Evolutionary conservation across 352 stramenopile genomes (phyloP).

Genomic region (Phytophthora sojae): DNA sequence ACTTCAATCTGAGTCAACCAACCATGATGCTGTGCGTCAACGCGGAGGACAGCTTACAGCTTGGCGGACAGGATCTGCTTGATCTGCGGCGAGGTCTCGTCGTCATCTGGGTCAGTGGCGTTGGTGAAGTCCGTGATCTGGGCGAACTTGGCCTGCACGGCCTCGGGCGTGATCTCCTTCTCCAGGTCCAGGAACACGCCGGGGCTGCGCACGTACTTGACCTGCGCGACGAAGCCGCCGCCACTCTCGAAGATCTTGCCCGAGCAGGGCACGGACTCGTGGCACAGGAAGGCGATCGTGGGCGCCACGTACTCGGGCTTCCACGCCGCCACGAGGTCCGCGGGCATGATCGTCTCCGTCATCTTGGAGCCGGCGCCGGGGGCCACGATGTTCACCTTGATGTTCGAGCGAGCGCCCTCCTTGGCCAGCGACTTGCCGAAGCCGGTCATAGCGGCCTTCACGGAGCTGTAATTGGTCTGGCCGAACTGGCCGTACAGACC

Average conservation of each 20-base stretch:
- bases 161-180: slow-evolving; percentile 78
- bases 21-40: neutral
- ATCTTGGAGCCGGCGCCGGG: slow-evolving; percentile 89
- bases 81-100: slow-evolving; percentile 80
- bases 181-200: slow-evolving; percentile 77
- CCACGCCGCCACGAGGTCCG: slow-evolving; percentile 83
- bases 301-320: slow-evolving; percentile 92
- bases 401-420: slow-evolving; percentile 83
- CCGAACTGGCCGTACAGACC: slow-evolving; percentile 93
- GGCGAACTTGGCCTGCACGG: slow-evolving; percentile 77
- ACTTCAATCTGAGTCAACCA: slow-evolving; percentile 13
- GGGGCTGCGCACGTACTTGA: slow-evolving; percentile 81
- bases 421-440: slow-evolving; percentile 93
- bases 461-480: slow-evolving; percentile 91
- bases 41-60: slow-evolving; percentile 49
- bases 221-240: slow-evolving; percentile 82
- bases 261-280: slow-evolving; percentile 79
- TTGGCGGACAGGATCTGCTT: slow-evolving; percentile 83
- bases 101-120: slow-evolving; percentile 78
- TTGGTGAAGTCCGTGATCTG: slow-evolving; percentile 82
- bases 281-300: slow-evolving; percentile 85
- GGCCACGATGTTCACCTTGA: slow-evolving; percentile 91
- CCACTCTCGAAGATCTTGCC: slow-evolving; percentile 89
- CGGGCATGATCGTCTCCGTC: slow-evolving; percentile 86
- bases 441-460: slow-evolving; percentile 94